Base-by-base conservation (phyloP, 2,329 filamentous ascomycete species). In the Sphaceloma murrayae region DNA sequence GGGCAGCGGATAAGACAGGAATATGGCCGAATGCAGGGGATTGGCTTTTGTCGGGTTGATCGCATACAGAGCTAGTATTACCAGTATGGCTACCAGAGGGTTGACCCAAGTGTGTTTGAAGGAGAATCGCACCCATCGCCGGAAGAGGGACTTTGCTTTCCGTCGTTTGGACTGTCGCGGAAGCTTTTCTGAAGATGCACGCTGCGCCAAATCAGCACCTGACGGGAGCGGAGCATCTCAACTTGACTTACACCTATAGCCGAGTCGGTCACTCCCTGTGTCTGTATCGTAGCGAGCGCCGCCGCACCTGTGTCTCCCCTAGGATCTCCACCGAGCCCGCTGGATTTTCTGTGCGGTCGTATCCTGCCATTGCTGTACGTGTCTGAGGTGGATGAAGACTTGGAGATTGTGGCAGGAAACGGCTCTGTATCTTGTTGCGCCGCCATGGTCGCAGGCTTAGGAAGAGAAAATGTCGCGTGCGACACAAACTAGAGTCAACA, bases 1-100 rank as follows among this genome's bases (percentile, higher is more conserved):
- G 11, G 82, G 75, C 1, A 61, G 52, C 46, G 77, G 76, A 67
- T 96, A 96, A 40, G 87, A 91, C 49, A 95, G 78, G 72, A 94
- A 94, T 62, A 95, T 78, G 62, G 86, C 87, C 63, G 72, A 74
- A 65, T 85, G 74, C 51, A 94, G 62, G 9, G 83, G 83, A 62
- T 95, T 95, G 47, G 80, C 77, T 49, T 80, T 71, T 54, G 74
- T 77, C 4, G 88, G 89, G 59, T 87, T 82, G 57, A 85, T 60
- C 52, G 78, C 76, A 65, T 89, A 95, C 49, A 77, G 70, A 39
- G 70, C 64, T 48, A 84, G 65, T 58, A 88, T 71, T 58, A 78
- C 55, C 48, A 72, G 49, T 47, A 85, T 64, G 47, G 93, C 66
- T 52, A 82, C 62, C 47, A 91, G 73, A 17, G 89, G 88, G 39